phyloP scores from a whole-genome alignment of 495 filamentous ascomycete species.

The Aspergillus baeticus region DNA sequence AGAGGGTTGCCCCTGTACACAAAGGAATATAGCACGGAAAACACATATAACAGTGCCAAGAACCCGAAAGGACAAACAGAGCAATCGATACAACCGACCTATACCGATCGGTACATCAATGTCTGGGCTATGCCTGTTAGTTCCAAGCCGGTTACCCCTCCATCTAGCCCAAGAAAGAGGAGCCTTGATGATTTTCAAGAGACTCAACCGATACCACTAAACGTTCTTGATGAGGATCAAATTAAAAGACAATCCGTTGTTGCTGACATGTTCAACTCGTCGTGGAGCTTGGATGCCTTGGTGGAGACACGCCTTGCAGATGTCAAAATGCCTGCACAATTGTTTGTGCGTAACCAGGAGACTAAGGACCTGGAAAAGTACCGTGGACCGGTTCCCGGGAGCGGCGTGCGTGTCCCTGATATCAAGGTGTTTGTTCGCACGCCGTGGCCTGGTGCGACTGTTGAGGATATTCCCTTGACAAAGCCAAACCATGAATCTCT shows the following conservation, averaged over 20 bases:
- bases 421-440: constrained; percentile 72
- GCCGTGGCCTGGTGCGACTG: constrained; percentile 77
- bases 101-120: constrained; percentile 68
- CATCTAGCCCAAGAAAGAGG: constrained; percentile 53
- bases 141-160: constrained; percentile 20
- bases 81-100: constrained; percentile 59
- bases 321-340: constrained; percentile 63
- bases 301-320: constrained; percentile 60
- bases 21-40: constrained; percentile 59
- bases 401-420: constrained; percentile 49
- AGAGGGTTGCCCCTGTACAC: constrained; percentile 69
- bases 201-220: constrained; percentile 15
- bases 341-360: constrained; percentile 65
- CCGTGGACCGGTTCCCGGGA: constrained; percentile 59
- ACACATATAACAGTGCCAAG: constrained; percentile 22
- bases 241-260: constrained; percentile 60
- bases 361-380: constrained; percentile 68
- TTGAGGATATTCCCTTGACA: constrained; percentile 64
- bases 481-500: constrained; percentile 62
- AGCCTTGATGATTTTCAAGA: constrained; percentile 57
- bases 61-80: too few species aligned
- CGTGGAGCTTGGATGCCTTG: constrained; percentile 70
- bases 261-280: constrained; percentile 76
- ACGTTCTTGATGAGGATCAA: constrained; percentile 36
- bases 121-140: constrained; percentile 76